Evolutionary conservation across 2,329 filamentous ascomycete genomes (phyloP), one percentile per base, ranked within the genome.

Genomic region (Botrytis hyacinthi): DNA sequence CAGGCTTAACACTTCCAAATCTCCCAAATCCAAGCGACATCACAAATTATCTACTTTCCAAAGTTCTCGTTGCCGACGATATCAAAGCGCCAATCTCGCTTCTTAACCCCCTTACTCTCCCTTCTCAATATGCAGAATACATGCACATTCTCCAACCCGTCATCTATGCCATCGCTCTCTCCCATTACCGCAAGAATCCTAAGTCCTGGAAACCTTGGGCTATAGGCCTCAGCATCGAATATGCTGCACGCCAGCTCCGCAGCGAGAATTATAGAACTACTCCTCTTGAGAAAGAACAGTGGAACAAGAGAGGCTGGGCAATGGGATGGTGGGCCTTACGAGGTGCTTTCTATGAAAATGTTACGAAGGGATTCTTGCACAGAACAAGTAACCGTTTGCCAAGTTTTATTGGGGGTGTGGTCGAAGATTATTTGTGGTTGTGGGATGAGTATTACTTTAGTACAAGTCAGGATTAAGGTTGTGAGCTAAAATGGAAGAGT

Each of bases 381-480:
- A 92, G 90, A 51, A 78, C 78, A 32, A 77, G 74, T 65, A 75
- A 79, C 63, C 77, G 74, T 66, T 66, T 80, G n/a, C 79, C 79
- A 87, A 97, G 77, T 77, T 89, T 99, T 81, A 86, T 97, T 37
- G 92, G 91, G 14, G 93, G 93, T 73, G 92, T 99, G 63, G 83
- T 98, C 76, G 94, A 98, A 81, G 96, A 99, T 82, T 99, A 99
- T 81, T 93, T 97, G 83, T 98, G 97, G 82, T 86, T 99, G 46
- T 99, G 96, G 96, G 94, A 98, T 83, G 95, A 97, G 79, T 98
- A 98, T 83, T 97, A 98, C 83, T 99, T 98, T 60, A 81, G 80
- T 75, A 80, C 79, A 10, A 80, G 79, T 68, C 78, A 79, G 5
- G 79, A 80, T 71, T 81, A 72, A 18, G 42, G 16, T 8, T 35